A percentile compares a stretch with the other conserved stretches of the same genome.
Evolutionary conservation across 441 rosid genomes (phyloP).

Genomic region (Capsella rubella): DNA sequence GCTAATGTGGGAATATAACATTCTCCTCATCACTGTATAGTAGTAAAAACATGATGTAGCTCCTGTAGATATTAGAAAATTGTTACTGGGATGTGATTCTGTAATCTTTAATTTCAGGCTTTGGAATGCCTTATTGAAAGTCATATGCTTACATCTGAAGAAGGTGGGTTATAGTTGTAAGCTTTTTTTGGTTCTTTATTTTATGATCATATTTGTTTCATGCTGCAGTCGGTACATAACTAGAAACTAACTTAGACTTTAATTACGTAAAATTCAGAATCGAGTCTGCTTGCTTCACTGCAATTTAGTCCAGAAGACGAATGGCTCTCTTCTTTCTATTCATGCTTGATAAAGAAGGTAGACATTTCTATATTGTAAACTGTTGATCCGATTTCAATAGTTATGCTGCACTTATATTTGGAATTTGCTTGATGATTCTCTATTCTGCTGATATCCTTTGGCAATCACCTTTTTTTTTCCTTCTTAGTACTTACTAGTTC

Average conservation of each 20-base stretch:
- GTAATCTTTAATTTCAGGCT: conserved; percentile 61
- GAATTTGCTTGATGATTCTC: conserved; percentile 6
- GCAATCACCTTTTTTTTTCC: conserved; percentile 11
- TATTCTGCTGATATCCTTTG: conserved; percentile 9
- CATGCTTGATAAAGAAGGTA: conserved; percentile 92
- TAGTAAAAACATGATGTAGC: conserved; percentile 16
- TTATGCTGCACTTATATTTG: conserved; percentile 9
- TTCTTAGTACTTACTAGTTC: conserved; percentile 36
- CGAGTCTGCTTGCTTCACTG: conserved; percentile 75
- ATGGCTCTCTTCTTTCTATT: conserved; percentile 94
- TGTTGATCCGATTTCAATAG: conserved; percentile 5
- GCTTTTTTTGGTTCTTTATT: conserved; percentile 20
- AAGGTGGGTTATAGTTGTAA: conserved; percentile 55
- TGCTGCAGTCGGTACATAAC: conserved; percentile 7
- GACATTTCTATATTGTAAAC: conserved; percentile 12
- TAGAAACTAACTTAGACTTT: conserved; percentile 11
- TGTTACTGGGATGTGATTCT: conserved; percentile 21
- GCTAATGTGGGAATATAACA: conserved; percentile 10
- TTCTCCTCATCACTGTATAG: conserved; percentile 10
- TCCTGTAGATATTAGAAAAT: conserved; percentile 6
- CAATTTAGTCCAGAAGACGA: conserved; percentile 89
- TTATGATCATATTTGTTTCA: not conserved
- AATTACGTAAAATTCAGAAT: conserved; percentile 54
- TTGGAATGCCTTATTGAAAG: conserved; percentile 90
- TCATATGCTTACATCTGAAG: conserved; percentile 94